Percentiles rank a stretch among this genome's conserved stretches.
These are phyloP conservation scores for Starmerella riodocensis DNA, from an alignment of 805 yeast species.

Conservation along the genomic window DNA sequence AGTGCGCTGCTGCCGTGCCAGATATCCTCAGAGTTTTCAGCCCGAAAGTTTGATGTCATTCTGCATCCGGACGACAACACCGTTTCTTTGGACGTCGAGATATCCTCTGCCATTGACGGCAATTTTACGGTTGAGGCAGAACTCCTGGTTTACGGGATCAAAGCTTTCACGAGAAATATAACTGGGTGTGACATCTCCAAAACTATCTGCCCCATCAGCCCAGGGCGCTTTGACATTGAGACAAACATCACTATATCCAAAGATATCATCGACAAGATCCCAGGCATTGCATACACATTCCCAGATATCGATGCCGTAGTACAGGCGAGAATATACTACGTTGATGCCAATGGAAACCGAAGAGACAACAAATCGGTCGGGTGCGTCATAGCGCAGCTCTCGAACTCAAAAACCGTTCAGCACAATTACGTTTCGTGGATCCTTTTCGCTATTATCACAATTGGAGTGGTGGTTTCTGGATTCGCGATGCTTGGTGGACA, in stretches of 20 bases:
- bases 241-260: conserved; percentile 36
- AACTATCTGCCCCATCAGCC: conserved; percentile 67
- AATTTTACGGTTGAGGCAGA: conserved; percentile 53
- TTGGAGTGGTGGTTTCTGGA: conserved; percentile 80
- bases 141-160: conserved; percentile 70
- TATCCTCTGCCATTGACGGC: conserved; percentile 64
- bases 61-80: conserved; percentile 55
- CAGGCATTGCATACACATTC: conserved; percentile 72
- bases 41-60: conserved; percentile 64
- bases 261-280: conserved; percentile 39
- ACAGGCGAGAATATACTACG: conserved; percentile 49
- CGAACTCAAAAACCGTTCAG: conserved; percentile 88
- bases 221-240: conserved; percentile 71
- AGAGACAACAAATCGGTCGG: conserved; percentile 44
- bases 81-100: conserved; percentile 55
- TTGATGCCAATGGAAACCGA: conserved; percentile 30
- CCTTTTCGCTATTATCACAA: conserved; percentile 77
- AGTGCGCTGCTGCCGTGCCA: conserved; percentile 79
- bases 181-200: conserved; percentile 49
- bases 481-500: conserved; percentile 78
- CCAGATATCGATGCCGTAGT: conserved; percentile 94
- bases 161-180: conserved; percentile 40
- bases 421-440: conserved; percentile 92
- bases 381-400: conserved; percentile 76
- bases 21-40: conserved; percentile 76